Evolutionary conservation across 129 eudicot species (phyloP).

Genomic region (Chrysanthemum makinoi): DNA sequence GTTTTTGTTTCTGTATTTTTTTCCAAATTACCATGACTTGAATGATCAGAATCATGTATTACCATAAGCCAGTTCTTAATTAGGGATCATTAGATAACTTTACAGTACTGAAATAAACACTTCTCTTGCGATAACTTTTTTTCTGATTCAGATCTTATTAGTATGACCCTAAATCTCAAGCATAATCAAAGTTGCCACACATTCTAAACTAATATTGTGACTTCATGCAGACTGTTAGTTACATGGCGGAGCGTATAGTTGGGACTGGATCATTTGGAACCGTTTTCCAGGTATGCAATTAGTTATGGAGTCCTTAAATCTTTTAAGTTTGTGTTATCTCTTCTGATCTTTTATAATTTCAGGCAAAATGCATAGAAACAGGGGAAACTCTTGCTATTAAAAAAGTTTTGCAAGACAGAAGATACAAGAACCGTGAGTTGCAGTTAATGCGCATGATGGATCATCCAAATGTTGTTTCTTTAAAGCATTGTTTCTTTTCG

Average conservation of each 20-base stretch:
- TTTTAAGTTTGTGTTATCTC: not conserved
- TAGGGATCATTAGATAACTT: not conserved
- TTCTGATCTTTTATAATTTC: constrained; percentile 2
- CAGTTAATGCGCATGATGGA: constrained; percentile 89
- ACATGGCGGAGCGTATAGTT: constrained; percentile 95
- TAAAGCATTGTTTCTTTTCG: constrained; percentile 88
- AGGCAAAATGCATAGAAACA: constrained; percentile 94
- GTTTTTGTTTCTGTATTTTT: not conserved
- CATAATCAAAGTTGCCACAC: not conserved
- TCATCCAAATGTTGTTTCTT: constrained; percentile 81
- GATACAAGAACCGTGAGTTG: constrained; percentile 95
- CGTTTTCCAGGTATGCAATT: constrained; percentile 69
- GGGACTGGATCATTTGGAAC: constrained; percentile 98
- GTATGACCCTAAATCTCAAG: not conserved
- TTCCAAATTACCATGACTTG: no score
- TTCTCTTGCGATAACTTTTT: not conserved
- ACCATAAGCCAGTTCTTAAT: not conserved
- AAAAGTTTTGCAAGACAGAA: constrained; percentile 82
- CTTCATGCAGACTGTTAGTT: constrained; percentile 76
- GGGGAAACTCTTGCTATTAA: constrained; percentile 93
- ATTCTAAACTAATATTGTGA: not conserved
- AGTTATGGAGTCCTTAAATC: not conserved
- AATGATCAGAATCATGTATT: not conserved
- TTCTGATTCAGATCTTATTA: not conserved
- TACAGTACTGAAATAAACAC: not conserved